A percentile compares a stretch with the other conserved stretches of the same genome.
phyloP scores from a whole-genome alignment of 2,329 filamentous ascomycete species.

The Pseudogymnoascus sp. region DNA sequence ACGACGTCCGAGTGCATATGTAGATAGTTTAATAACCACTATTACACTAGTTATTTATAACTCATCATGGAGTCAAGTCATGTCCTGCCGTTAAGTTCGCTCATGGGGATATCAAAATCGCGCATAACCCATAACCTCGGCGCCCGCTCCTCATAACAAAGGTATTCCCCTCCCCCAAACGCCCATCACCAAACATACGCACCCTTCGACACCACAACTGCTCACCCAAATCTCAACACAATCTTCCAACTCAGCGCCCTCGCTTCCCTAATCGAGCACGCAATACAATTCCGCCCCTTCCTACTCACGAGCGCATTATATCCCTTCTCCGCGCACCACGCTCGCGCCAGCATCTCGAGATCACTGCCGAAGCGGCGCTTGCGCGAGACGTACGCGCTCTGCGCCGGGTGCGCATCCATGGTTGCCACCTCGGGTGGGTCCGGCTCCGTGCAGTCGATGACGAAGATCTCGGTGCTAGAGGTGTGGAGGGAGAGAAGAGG shows the following conservation, averaged over 20 bases:
- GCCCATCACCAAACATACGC: background rate
- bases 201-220: background rate
- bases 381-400: background rate
- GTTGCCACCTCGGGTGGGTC: slow-evolving; percentile 12
- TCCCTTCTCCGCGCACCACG: slow-evolving; percentile 66
- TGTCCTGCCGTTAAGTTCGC: background rate
- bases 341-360: slow-evolving; percentile 63
- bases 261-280: slow-evolving; percentile 69
- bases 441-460: slow-evolving; percentile 54
- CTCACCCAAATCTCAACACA: slow-evolving; percentile 15
- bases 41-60: background rate
- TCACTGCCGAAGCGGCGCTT: slow-evolving; percentile 42
- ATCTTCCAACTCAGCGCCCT: slow-evolving; percentile 63
- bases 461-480: slow-evolving; percentile 39
- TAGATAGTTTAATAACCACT: background rate
- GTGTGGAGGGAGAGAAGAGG: slow-evolving; percentile 25
- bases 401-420: slow-evolving; percentile 1
- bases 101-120: slow-evolving; percentile 6
- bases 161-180: background rate
- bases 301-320: slow-evolving; percentile 68
- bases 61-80: background rate
- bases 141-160: background rate
- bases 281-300: slow-evolving; percentile 59
- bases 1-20: background rate
- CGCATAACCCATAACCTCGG: background rate